These are phyloP conservation scores for Leishmania lainsoni DNA, from an alignment of 208 protist genomes.

Conservation along the genomic window DNA sequence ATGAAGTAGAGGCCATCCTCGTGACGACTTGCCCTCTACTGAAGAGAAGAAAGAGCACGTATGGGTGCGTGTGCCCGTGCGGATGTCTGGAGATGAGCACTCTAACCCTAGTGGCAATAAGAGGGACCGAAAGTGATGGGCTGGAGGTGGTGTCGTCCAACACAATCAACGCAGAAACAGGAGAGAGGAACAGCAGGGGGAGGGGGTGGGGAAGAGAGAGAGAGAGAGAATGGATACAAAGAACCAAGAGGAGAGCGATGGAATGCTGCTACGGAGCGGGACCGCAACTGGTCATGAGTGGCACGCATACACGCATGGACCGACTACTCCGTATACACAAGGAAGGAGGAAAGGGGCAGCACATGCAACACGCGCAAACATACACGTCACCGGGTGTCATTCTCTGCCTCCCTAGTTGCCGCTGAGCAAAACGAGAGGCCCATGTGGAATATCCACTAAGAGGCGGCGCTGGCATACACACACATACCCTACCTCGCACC, in stretches of 20 bases:
- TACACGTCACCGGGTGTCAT: no score
- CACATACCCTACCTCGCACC: neutral
- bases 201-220: no score
- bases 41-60: neutral
- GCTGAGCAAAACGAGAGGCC: neutral
- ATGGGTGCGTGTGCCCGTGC: slow-evolving; percentile 5
- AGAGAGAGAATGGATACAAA: neutral
- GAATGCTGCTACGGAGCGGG: neutral
- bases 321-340: neutral
- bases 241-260: neutral
- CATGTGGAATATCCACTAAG: neutral
- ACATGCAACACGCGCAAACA: neutral
- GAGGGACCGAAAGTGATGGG: neutral
- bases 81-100: neutral
- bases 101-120: neutral
- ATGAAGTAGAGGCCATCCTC: neutral
- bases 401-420: neutral
- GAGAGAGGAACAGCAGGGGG: neutral
- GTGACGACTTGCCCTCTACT: neutral
- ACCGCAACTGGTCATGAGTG: neutral
- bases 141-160: neutral
- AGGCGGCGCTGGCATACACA: neutral
- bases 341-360: neutral
- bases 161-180: neutral
- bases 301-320: neutral